Base-by-base conservation (phyloP, 139 green algal genomes). In the Coelastrella sp. region DNA sequence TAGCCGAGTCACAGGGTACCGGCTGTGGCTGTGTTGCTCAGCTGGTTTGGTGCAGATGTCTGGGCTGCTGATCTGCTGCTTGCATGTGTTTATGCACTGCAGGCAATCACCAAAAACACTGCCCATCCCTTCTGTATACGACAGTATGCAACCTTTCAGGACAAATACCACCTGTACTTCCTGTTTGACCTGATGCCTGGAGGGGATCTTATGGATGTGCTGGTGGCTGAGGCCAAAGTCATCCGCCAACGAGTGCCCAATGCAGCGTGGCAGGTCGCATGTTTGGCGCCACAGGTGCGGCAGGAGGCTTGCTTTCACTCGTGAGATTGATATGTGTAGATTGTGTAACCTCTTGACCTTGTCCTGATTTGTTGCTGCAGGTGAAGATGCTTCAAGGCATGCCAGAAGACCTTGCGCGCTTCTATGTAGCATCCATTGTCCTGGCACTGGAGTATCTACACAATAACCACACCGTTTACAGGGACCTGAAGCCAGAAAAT, bases 401-500 rank as follows among this genome's bases (percentile, higher is more conserved):
- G 91, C 79, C 90, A 5, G 96, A 99, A 88, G 69, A 90, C 15
- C 68, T 98, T 59, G 95, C 94, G 3, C 88, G 87, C 51, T 99
- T 99, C 88, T 99, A 99, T 90, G 91, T 98, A 15, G 95, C 87
- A 17, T 95, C 89, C 89, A 92, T 99, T 27, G 92, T 97, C 81
- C 89, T 98, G 25, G 94, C 96, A 45, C 92, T 99, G 57, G 96
- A 98, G 86, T 98, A 99, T 91, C 91, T 99, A 60, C 97, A 99
- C 91, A 90, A 93, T 25, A 93, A 96, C 83, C 90, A 92, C 92
- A 98, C 98, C 53, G 93, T 98, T 25, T 99, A 99, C 87, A 93
- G 97, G 5, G 97, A 99, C 84, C 91, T 99, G 34, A 99, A 99
- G 92, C 97, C 97, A 0, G 97, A 99, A 85, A 99, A 99, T 85